phyloP scores from a whole-genome alignment of 805 yeast species.

The Naumovozyma castellii region DNA sequence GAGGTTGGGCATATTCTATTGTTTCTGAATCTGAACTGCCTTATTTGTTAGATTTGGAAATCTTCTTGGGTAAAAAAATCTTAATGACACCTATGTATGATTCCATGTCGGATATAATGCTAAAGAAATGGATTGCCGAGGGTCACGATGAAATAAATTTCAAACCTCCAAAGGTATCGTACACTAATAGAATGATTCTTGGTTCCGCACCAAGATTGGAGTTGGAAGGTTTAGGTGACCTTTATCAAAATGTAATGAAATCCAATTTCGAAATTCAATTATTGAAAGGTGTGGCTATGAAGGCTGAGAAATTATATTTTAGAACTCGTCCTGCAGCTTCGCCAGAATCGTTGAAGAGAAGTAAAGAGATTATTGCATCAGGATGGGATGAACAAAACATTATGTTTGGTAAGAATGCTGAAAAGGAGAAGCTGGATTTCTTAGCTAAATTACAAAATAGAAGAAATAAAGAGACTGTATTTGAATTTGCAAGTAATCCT shows the following conservation, averaged over 20 bases:
- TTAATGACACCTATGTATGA: slow-evolving; percentile 62
- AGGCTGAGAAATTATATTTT: slow-evolving; percentile 82
- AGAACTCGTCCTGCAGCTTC: slow-evolving; percentile 85
- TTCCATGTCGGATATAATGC: slow-evolving; percentile 44
- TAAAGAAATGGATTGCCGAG: slow-evolving; percentile 35
- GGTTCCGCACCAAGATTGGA: slow-evolving; percentile 73
- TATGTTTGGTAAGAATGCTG: slow-evolving; percentile 66
- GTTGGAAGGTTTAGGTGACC: slow-evolving; percentile 64
- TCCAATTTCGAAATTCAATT: slow-evolving; percentile 60
- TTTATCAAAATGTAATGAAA: slow-evolving; percentile 49
- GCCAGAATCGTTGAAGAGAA: slow-evolving; percentile 70
- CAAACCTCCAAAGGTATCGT: slow-evolving; percentile 52
- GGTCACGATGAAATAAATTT: slow-evolving; percentile 31
- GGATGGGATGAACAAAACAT: slow-evolving; percentile 90
- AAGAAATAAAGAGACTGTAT: slow-evolving; percentile 77
- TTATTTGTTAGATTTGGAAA: slow-evolving; percentile 78
- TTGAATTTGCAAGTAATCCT: slow-evolving; percentile 66
- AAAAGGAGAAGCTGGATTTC: slow-evolving; percentile 62
- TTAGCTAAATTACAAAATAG: slow-evolving; percentile 65
- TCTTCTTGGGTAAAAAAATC: slow-evolving; percentile 79
- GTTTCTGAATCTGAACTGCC: slow-evolving; percentile 81
- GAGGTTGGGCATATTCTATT: slow-evolving; percentile 94
- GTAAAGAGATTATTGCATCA: slow-evolving; percentile 61
- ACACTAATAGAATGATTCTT: slow-evolving; percentile 65
- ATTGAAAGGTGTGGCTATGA: slow-evolving; percentile 59